These are phyloP conservation scores for Leucosporidium scottii DNA, from an alignment of 768 basidiomycete genomes.

Conservation along the genomic window DNA sequence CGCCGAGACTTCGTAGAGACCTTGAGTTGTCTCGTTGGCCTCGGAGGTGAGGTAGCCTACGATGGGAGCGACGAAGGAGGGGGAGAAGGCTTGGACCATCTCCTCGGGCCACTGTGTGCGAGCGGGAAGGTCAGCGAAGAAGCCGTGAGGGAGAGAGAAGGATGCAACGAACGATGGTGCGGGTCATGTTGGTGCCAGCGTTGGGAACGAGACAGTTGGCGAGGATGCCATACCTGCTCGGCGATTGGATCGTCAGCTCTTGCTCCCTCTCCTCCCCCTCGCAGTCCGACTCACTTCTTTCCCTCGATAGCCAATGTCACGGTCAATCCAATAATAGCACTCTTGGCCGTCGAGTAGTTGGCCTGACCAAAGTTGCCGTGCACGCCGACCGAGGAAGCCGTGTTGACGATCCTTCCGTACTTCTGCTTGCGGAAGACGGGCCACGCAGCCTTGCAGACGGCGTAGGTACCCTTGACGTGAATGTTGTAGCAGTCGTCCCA, in stretches of 20 bases:
- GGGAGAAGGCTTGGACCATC: conserved; percentile 49
- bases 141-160: neutral
- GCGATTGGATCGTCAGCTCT: no score
- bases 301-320: conserved; percentile 86
- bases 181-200: conserved; percentile 31
- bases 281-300: conserved; percentile 46
- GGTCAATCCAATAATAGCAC: conserved; percentile 84
- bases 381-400: conserved; percentile 85
- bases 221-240: conserved; percentile 61
- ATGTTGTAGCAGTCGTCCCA: conserved; percentile 89
- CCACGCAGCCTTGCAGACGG: conserved; percentile 85
- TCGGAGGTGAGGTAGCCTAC: conserved; percentile 83
- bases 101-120: conserved; percentile 39
- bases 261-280: no score
- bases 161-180: conserved; percentile 11
- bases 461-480: conserved; percentile 80
- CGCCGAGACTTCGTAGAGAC: conserved; percentile 75
- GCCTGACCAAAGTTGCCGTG: conserved; percentile 64
- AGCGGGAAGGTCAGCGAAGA: conserved; percentile 50
- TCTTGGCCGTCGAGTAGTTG: conserved; percentile 86
- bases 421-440: conserved; percentile 93
- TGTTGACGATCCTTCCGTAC: conserved; percentile 90
- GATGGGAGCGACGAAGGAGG: conserved; percentile 84
- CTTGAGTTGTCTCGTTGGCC: conserved; percentile 64
- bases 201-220: conserved; percentile 53